Evolutionary conservation across 352 stramenopile genomes (phyloP).

Genomic region (Phytophthora cryptogea): DNA sequence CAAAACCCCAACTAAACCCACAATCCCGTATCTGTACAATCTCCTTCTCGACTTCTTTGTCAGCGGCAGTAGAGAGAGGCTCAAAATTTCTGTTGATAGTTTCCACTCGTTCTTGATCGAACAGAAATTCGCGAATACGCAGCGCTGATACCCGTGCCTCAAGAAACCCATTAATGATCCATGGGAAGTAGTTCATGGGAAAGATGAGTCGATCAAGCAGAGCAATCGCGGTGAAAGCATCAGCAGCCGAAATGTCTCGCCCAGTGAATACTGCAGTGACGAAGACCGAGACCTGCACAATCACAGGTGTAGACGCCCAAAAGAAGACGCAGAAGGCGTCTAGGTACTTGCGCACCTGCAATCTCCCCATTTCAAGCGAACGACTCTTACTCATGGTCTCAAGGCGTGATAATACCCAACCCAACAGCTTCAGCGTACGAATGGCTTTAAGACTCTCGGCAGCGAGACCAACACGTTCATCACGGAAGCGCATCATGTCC

Average conservation of each 20-base stretch:
- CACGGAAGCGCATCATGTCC: conserved; percentile 79
- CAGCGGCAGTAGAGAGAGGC: background rate
- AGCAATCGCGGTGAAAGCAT: conserved; percentile 86
- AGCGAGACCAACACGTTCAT: conserved; percentile 72
- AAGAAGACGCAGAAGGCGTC: conserved; percentile 92
- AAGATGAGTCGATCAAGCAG: conserved; percentile 89
- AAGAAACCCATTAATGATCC: conserved; percentile 91
- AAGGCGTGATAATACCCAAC: conserved; percentile 58
- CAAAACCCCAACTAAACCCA: conserved; percentile 33
- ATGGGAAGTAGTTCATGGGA: conserved; percentile 92
- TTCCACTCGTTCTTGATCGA: conserved; percentile 29
- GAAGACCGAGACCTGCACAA: conserved; percentile 89
- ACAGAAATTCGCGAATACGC: conserved; percentile 77
- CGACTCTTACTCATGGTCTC: conserved; percentile 55
- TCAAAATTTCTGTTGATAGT: background rate
- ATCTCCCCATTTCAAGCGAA: conserved; percentile 64
- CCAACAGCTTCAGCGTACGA: conserved; percentile 79
- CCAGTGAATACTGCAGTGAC: conserved; percentile 69
- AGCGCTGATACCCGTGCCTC: conserved; percentile 84
- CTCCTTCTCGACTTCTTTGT: background rate
- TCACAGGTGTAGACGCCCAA: conserved; percentile 87
- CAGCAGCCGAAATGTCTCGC: conserved; percentile 74
- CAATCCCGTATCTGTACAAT: conserved; percentile 34
- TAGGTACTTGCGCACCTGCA: conserved; percentile 86
- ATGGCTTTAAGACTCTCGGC: conserved; percentile 76